Conservation (phyloP, 1,284 basidiomycete genomes). For the Cutaneotrichosporon cavernicola region DNA sequence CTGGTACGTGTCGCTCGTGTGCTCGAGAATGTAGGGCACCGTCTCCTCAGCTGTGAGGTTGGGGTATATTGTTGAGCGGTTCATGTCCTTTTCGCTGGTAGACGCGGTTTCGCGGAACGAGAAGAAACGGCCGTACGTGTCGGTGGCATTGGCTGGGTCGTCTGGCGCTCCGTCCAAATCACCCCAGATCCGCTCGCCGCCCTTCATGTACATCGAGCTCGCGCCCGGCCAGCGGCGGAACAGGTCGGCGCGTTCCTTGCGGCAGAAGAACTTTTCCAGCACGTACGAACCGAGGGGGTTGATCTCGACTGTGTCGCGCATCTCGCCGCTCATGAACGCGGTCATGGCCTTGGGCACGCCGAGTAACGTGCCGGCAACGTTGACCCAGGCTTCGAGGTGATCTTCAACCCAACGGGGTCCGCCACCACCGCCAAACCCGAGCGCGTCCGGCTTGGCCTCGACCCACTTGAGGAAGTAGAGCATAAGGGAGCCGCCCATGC, state of each 20-base stretch:
- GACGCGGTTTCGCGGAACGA: constrained; percentile 63
- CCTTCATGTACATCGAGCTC: constrained; percentile 91
- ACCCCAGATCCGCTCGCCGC: constrained; percentile 89
- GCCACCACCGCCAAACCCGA: constrained; percentile 69
- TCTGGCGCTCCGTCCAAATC: constrained; percentile 56
- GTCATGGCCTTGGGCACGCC: constrained; percentile 84
- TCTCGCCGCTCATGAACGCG: constrained; percentile 88
- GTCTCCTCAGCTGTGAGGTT: constrained; percentile 83
- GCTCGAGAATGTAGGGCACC: constrained; percentile 75
- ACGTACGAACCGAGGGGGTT: constrained; percentile 58
- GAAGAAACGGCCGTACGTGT: constrained; percentile 78
- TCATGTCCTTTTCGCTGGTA: constrained; percentile 45
- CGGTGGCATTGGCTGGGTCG: constrained; percentile 63
- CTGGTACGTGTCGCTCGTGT: constrained; percentile 80
- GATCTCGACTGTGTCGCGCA: constrained; percentile 89
- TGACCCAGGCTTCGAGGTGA: constrained; percentile 75
- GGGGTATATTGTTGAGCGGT: constrained; percentile 48
- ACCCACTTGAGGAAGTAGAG: constrained; percentile 79
- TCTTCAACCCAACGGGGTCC: constrained; percentile 90
- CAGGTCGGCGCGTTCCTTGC: constrained; percentile 81
- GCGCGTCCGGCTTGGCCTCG: constrained; percentile 63
- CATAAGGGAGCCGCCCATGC: constrained; percentile 73
- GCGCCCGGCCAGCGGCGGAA: constrained; percentile 96
- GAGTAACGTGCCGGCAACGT: constrained; percentile 84
- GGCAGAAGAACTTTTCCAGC: constrained; percentile 75